A percentile compares a stretch with the other conserved stretches of the same genome.
phyloP scores from a whole-genome alignment of 2,329 filamentous ascomycete genomes.

The Aureobasidium vineae region DNA sequence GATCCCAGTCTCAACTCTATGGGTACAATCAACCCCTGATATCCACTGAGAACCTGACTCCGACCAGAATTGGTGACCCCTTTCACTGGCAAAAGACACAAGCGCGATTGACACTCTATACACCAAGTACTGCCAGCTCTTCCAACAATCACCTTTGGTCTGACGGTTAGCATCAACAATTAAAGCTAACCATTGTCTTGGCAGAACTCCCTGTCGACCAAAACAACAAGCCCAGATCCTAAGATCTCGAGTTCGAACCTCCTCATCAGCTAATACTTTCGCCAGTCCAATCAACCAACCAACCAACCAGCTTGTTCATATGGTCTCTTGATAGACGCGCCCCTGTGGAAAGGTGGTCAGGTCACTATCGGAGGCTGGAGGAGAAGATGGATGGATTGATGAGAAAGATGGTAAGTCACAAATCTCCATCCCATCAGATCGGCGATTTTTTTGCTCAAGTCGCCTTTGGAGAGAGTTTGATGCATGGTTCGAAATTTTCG shows the following conservation, averaged over 20 bases:
- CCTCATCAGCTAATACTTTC: background rate
- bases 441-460: background rate
- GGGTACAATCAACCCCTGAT: background rate
- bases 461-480: no score
- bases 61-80: background rate
- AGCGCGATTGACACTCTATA: background rate
- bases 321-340: conserved; percentile 6
- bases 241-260: background rate
- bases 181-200: background rate
- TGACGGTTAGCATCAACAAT: background rate
- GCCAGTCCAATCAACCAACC: background rate
- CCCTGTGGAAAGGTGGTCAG: conserved; percentile 13
- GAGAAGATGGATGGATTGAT: background rate
- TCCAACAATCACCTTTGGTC: background rate
- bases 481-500: background rate
- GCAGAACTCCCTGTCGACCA: background rate
- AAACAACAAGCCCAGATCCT: background rate
- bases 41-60: background rate
- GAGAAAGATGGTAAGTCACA: background rate
- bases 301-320: background rate
- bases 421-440: background rate
- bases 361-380: conserved; percentile 8
- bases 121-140: background rate
- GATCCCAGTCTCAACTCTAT: background rate
- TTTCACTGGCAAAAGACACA: background rate